Percentiles rank a stretch among this genome's conserved stretches.
phyloP scores from a whole-genome alignment of 257 asterid species.

The Eustoma russellianum region DNA sequence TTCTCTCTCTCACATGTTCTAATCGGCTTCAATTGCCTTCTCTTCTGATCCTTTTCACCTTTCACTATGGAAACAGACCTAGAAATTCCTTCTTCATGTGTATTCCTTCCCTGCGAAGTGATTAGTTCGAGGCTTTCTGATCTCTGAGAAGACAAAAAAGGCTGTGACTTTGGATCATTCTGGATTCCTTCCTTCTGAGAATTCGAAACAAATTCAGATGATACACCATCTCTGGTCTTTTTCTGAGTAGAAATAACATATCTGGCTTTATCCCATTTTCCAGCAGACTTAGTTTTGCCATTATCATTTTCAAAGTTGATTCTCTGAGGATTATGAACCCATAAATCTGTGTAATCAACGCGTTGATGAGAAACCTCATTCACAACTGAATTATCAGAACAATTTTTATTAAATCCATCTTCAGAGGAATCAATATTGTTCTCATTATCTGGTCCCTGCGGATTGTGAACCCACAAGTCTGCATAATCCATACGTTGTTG shows the following conservation, averaged over 20 bases:
- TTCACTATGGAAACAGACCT: neutral
- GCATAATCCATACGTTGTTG: conserved; percentile 7
- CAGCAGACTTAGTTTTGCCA: conserved; percentile 7
- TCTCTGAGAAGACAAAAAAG: conserved; percentile 12
- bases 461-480: conserved; percentile 20
- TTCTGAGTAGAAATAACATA: conserved; percentile 11
- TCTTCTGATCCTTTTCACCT: conserved; percentile 4
- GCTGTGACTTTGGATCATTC: conserved; percentile 6
- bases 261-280: conserved; percentile 30
- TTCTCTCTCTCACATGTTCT: conserved; percentile 6
- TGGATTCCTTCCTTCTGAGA: conserved; percentile 15
- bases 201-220: neutral
- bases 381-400: neutral
- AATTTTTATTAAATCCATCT: neutral
- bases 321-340: conserved; percentile 56
- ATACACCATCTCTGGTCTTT: conserved; percentile 1
- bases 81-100: no score
- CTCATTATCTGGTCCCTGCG: conserved; percentile 6
- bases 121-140: conserved; percentile 4
- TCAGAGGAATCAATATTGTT: neutral
- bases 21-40: neutral
- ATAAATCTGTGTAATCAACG: conserved; percentile 40
- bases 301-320: conserved; percentile 2
- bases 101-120: neutral
- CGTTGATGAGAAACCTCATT: conserved; percentile 2